phyloP scores from a whole-genome alignment of 2,329 filamentous ascomycete genomes.

The Anthostomella pinea region DNA sequence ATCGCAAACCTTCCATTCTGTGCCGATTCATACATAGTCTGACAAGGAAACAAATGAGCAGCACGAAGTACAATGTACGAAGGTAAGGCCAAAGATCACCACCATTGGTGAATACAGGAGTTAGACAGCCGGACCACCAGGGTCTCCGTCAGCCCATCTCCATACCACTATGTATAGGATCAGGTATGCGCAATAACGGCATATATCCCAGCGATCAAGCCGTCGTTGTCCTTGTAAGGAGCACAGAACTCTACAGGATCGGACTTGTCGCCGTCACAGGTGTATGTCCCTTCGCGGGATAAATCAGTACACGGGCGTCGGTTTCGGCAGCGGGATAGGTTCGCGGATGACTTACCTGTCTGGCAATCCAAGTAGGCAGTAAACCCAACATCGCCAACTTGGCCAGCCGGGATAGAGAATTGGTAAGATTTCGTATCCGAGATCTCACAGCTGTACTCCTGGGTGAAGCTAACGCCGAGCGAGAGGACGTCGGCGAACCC shows the following conservation, averaged over 20 bases:
- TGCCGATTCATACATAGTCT: no score
- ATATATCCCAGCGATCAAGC: not conserved
- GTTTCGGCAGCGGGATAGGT: not conserved
- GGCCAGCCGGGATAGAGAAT: not conserved
- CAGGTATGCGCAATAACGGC: no score
- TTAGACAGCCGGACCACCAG: no score
- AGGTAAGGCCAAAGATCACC: no score
- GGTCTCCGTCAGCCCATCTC: no score
- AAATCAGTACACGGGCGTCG: no score
- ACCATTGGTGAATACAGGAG: no score
- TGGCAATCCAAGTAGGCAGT: conserved; percentile 1
- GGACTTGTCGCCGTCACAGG: not conserved
- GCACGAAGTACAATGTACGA: no score
- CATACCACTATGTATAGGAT: no score
- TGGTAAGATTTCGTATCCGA: not conserved
- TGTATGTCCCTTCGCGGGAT: not conserved
- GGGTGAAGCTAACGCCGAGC: conserved; percentile 1
- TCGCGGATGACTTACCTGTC: not conserved
- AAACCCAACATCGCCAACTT: not conserved
- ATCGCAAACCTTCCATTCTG: no score
- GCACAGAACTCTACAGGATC: not conserved
- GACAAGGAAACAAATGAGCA: no score
- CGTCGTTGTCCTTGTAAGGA: not conserved
- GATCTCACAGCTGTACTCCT: not conserved
- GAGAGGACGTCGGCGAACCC: not conserved